Base-by-base conservation (phyloP, 768 basidiomycete species). In the Paxillus involutus region DNA sequence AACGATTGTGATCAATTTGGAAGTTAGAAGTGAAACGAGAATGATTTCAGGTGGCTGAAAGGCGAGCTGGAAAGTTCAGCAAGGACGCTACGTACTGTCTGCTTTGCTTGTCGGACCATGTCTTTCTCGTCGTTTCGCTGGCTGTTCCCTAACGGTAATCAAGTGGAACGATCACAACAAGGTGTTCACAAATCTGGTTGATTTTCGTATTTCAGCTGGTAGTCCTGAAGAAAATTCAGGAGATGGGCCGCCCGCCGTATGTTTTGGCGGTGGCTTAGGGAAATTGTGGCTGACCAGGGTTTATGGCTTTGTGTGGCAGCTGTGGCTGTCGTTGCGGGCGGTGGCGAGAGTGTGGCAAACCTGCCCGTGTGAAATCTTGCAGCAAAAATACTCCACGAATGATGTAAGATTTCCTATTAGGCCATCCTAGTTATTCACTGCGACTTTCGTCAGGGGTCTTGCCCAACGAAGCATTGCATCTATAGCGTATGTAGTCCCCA, bases 21-120 rank as follows among this genome's bases (percentile, higher is more conserved):
- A 21, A 2, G 55, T 9, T 16, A 39, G 3, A 43, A 33, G 41
- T 39, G 42, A 33, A 51, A 51, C 30, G 21, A 40, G 37, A 24
- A 52, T 19, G 12, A 46, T 33, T 59, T 59, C 44, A 57, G 44
- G 62, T 67, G 61, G 55, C 63, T 60, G 59, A 67, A 63, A 52
- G 51, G 40, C 47, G 17, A 51, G 50, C 55, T 55, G 52, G 43
- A 40, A 41, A 39, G 43, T 21, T 21, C 56, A 59, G 30, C 43
- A 57, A 59, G 60, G 45, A 55, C 37, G 53, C 32, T 61, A 70
- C 69, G 64, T 63, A 70, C 69, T 60, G 69, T 70, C 64, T 68
- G 68, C 53, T 65, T 70, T 29, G 70, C 60, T 49, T 72, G 69
- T 53, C 69, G 64, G 51, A 60, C 64, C 69, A 70, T 70, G 53